Evolutionary conservation across 106 monocot species (phyloP), one percentile per base, ranked within the genome.

Genomic region (Apostasia ramifera): DNA sequence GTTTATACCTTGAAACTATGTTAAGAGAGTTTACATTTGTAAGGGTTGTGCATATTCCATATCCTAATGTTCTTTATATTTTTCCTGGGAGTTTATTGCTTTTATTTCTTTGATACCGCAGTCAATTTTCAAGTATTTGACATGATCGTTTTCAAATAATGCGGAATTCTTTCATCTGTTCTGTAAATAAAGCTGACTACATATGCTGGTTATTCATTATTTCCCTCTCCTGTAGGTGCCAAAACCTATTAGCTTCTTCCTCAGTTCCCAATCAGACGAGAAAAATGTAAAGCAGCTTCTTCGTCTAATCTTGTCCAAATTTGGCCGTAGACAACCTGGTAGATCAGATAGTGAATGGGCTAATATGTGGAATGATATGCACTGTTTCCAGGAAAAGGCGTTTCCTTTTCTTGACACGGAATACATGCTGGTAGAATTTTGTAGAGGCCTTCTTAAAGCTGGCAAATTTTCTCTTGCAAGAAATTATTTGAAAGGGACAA

Each of bases 381-480:
- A 80, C 72, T 74, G 72, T 66, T 86, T 95, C 40, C 91, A 89
- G 65, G 95, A 89, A 70, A 92, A 86, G 62, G 91, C 88, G 66
- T 95, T 95, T 75, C 70, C 83, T 73, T 89, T 86, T 80, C 85
- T 95, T 77, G 95, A 95, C 78, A 66, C 68, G 61, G 95, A 95
- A 68, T 92, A 84, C 71, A 84, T 91, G 73, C 84, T 95, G 14
- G 58, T 78, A 63, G 95, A 95, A 74, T 95, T 89, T 77, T 84
- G 86, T 44, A 86, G 89, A 75, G 95, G 88, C 38, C 86, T 95
- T 71, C 53, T 95, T 66, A 95, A 95, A 79, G 91, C 92, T 71
- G 92, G 88, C 41, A 95, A 91, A 75, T 92, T 95, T 73, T 84
- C 88, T 12, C 86, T 95, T 74, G 95, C 95, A 71, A 88, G 95